Conservation (phyloP, 495 filamentous ascomycete genomes). For the Immersiella caudata region DNA sequence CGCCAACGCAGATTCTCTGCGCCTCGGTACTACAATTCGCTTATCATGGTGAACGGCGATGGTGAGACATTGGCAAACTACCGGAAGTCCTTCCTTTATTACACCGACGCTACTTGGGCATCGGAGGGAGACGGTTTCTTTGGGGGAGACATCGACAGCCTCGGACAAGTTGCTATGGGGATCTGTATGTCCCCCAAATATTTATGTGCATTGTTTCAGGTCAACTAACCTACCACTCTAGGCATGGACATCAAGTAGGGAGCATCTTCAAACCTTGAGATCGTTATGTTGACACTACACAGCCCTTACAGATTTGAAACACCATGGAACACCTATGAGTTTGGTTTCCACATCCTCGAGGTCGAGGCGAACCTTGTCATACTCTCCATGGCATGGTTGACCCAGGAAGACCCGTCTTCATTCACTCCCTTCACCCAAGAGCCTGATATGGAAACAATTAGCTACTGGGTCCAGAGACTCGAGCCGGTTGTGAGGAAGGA, state of each 20-base stretch:
- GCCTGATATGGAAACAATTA: constrained; percentile 79
- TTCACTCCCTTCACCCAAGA: constrained; percentile 48
- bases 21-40: constrained; percentile 75
- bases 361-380: constrained; percentile 71
- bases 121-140: constrained; percentile 72
- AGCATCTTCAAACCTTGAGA: background rate
- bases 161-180: constrained; percentile 73
- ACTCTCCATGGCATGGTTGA: constrained; percentile 89
- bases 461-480: constrained; percentile 84
- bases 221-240: constrained; percentile 30
- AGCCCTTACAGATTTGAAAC: constrained; percentile 63
- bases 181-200: constrained; percentile 71
- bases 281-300: constrained; percentile 5
- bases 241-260: constrained; percentile 70
- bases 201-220: background rate
- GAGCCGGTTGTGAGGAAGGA: constrained; percentile 67
- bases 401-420: constrained; percentile 53
- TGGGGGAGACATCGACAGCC: constrained; percentile 49
- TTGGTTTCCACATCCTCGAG: constrained; percentile 72
- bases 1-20: constrained; percentile 39
- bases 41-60: constrained; percentile 71
- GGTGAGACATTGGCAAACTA: constrained; percentile 81
- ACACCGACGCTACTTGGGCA: constrained; percentile 92
- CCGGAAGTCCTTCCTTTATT: constrained; percentile 87
- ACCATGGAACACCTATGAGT: constrained; percentile 81